Base-by-base conservation (phyloP, 2,329 filamentous ascomycete genomes). In the Sarocladiaceae sp. region DNA sequence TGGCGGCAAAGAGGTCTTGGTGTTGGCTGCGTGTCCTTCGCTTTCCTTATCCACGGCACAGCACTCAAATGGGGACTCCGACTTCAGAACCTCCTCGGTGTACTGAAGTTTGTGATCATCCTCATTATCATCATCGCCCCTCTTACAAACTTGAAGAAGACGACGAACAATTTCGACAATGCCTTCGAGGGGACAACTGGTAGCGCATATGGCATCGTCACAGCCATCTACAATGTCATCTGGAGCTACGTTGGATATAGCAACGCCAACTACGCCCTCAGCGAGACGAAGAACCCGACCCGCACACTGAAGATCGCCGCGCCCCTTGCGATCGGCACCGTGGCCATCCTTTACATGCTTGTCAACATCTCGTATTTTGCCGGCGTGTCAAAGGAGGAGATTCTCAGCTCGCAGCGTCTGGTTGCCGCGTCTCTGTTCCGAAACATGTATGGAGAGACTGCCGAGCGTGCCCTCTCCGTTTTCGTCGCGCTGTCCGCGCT, bases 1-100 rank as follows among this genome's bases (percentile, higher is more conserved):
- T 85, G 80, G 80, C 83, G 84, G 58, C 78, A 84, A 63, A 72
- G 82, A 31, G 80, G 71, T 33, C 66, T 85, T 15, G 82, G 80
- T 24, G 63, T 86, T n/a, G 80, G 74, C 10, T 82, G 81, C 57
- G 76, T 85, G 54, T 83, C 80, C 0, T 58, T 68, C 1, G 80
- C 80, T 2, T 84, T 83, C 51, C 52, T 84, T 31, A 76, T 86
- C 50, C 82, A 86, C 58, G 80, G 79, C 15, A 63, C 70, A 7
- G 74, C 76, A 1, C 61, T 84, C 4, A 80, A 80, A 50, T 83
- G 79, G 78, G 82, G 82, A 4, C 66, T 87, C 26, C 72, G 79
- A 1, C 67, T 85, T 11, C 82, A 85, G 57, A 86, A 86, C 59
- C 27, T 78, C 2, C 72, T 86, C 2, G 82, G 81, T 3, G 59